Base-by-base conservation (phyloP, 2,329 filamentous ascomycete species). In the Cordyceps tenuipes region DNA sequence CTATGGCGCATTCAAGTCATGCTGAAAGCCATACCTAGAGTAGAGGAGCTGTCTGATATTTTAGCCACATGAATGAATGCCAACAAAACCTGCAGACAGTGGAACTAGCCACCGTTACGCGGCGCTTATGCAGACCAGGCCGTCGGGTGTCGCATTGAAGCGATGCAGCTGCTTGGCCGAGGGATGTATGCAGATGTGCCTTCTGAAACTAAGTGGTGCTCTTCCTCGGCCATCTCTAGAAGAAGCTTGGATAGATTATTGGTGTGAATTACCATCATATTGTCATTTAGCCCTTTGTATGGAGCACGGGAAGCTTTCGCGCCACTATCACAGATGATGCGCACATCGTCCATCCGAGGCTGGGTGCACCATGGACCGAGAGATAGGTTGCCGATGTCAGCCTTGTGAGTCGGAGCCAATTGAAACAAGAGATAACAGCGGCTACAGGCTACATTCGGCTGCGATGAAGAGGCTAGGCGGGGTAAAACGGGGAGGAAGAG, bases 271-370 rank as follows among this genome's bases (percentile, higher is more conserved):
- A 34, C 34, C n/a, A 19, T 49, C 47, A 36, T 49, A 34, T 43
- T 57, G 46, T 57, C 46, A 46, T 23, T 29, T 49, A 31, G 46
- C 17, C n/a, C 17, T 50, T 57, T 21, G 31, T 23, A 9, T 36
- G 5, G 34, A 41, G 17, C 19, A 41, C 6, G 17, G 31, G 21
- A 21, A 49, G 55, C 55, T 29, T 43, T 21, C 34, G 47, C 19
- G 23, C 44, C 36, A 43, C 55, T 21, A 15, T 36, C 2, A 29
- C 13, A 8, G 6, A 5, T 48, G 46, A 21, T 17, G n/a, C 5
- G 26, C 17, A 50, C 43, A 34, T 49, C 19, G 36, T 50, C 50
- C 55, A 57, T 50, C 55, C 55, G 55, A 57, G 55, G 55, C n/a
- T 50, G 29, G 34, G 43, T 17, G 31, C 44, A 41, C 39, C 21